These are phyloP conservation scores for Solanum okadae DNA, from an alignment of 257 asterid genomes.

Conservation along the genomic window DNA sequence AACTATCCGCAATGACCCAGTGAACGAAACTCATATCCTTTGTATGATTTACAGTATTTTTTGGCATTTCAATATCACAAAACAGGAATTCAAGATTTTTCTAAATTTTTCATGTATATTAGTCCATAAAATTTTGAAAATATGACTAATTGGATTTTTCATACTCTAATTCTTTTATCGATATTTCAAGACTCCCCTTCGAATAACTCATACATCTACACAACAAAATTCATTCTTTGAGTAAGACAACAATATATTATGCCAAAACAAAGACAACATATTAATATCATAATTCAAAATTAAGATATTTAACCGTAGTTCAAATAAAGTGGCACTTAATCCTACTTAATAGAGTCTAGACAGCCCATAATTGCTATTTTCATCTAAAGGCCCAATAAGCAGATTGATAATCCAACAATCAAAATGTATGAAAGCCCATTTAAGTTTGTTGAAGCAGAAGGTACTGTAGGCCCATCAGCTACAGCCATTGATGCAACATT, in stretches of 20 bases:
- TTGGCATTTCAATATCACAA: no score
- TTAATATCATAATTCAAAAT: background rate
- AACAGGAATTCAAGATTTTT: background rate
- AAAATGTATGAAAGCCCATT: background rate
- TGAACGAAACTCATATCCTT: no score
- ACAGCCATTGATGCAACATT: background rate
- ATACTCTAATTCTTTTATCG: no score
- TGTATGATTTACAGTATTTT: no score
- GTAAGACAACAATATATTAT: background rate
- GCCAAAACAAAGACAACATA: background rate
- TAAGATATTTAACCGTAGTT: background rate
- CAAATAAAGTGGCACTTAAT: background rate
- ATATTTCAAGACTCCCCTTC: background rate
- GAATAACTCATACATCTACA: background rate
- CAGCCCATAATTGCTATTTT: background rate
- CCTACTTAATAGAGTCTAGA: background rate
- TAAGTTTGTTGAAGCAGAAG: background rate
- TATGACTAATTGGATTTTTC: background rate
- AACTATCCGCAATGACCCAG: no score
- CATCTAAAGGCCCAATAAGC: background rate
- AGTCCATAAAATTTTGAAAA: background rate
- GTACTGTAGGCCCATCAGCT: slow-evolving; percentile 7
- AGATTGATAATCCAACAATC: background rate
- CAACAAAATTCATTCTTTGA: background rate
- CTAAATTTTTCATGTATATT: rapidly evolving